Base-by-base conservation (phyloP, 441 rosid genomes). In the Erodium trifolium region DNA sequence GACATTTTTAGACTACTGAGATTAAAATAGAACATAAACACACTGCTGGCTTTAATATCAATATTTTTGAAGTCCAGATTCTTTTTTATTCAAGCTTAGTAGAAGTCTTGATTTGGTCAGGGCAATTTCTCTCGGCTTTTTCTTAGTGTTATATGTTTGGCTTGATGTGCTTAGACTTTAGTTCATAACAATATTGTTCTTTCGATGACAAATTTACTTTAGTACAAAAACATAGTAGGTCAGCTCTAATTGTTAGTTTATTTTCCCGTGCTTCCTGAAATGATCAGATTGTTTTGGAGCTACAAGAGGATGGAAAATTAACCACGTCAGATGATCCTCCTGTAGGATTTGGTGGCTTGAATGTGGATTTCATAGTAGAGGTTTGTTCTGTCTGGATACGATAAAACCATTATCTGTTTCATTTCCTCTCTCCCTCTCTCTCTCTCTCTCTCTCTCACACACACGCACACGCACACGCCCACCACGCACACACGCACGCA, bases 291-390 rank as follows among this genome's bases (percentile, higher is more conserved):
- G 98, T 90, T 67, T 82, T 94, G 87, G 96, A 87, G 84, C 80
- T 94, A 70, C 92, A 85, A 80, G 91, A 82, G 62, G 94, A 88
- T 76, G 87, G 96, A 13, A 82, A 83, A 75, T 71, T 94, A 70
- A 79, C 81, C 53, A 88, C 99, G 27, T 92, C 97, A 45, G 97
- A 94, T 81, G 94, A 90, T 73, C 97, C 94, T 76, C 85, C 90
- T 27, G 91, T 88, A 60, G 70, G 73, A 43, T 86, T 94, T 75
- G 86, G 89, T 72, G 81, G 87, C 82, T 77, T 94, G 78, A 84
- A 87, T 12, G 73, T 73, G 13, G 91, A 85, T 45, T 82, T 92
- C 72, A 74, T 92, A 60, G 81, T 78, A 72, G 69, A 83, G 91
- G 99, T 90, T 79, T 53, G 75, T 57, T 72, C 70, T 35, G 34